phyloP scores from a whole-genome alignment of 306 rosid species.

The Argentina anserina region DNA sequence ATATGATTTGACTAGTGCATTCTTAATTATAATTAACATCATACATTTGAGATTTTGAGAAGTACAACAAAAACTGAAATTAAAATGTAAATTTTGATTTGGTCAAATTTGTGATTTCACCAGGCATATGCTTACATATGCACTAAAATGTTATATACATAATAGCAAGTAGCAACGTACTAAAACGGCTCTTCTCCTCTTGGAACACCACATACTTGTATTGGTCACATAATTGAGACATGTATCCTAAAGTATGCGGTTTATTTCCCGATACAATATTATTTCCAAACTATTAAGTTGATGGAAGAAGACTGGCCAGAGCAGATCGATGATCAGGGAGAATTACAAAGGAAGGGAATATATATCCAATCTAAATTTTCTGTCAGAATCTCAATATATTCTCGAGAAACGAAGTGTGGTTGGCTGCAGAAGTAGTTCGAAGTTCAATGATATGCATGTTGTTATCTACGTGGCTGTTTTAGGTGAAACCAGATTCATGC shows the following conservation, averaged over 20 bases:
- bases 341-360: constrained; percentile 8
- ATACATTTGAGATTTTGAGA: neutral
- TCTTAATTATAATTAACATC: neutral
- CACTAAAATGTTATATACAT: neutral
- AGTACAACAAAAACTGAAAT: neutral
- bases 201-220: neutral
- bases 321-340: constrained; percentile 1
- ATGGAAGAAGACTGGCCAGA: neutral
- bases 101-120: neutral
- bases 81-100: neutral
- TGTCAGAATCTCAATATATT: constrained; percentile 24
- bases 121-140: constrained; percentile 9
- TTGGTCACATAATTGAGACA: neutral
- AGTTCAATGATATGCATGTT: constrained; percentile 19
- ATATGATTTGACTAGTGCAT: neutral
- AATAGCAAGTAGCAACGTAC: no score
- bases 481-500: constrained; percentile 51
- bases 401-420: constrained; percentile 17
- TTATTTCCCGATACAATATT: neutral
- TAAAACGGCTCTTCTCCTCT: neutral
- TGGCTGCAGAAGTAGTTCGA: constrained; percentile 7
- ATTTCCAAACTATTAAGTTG: neutral
- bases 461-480: constrained; percentile 35
- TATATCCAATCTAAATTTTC: constrained; percentile 18
- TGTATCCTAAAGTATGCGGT: neutral